A percentile compares a stretch with the other conserved stretches of the same genome.
These are phyloP conservation scores for Petunia hybrid DNA, from an alignment of 305 asterid species.

Conservation along the genomic window DNA sequence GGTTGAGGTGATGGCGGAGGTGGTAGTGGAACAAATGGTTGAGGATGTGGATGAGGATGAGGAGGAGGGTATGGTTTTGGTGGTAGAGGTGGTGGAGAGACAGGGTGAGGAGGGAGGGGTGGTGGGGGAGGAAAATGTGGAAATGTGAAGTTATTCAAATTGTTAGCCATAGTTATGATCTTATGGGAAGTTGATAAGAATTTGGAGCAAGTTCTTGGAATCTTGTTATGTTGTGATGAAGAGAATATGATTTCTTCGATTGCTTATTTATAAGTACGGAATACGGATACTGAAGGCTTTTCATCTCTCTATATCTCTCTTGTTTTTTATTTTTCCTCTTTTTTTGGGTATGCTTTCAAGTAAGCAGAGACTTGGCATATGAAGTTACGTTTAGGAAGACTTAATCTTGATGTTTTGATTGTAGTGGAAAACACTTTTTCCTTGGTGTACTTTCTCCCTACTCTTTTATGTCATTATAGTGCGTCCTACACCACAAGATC, in stretches of 20 bases:
- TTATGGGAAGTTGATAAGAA: not conserved
- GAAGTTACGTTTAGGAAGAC: not conserved
- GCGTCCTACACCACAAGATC: not conserved
- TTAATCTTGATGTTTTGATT: not conserved
- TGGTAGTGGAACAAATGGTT: not conserved
- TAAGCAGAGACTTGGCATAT: conserved; percentile 12
- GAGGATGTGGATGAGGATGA: not conserved
- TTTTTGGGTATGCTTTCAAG: conserved; percentile 13
- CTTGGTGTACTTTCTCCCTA: not conserved
- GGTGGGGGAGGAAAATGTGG: conserved; percentile 40
- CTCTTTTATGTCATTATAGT: not conserved
- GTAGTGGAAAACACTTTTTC: not conserved
- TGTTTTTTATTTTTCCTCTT: not conserved
- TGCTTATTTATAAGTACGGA: conserved; percentile 4
- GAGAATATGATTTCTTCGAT: not conserved
- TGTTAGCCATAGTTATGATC: not conserved
- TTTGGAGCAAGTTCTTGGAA: not conserved
- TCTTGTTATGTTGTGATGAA: conserved; percentile 12
- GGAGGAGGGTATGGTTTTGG: conserved; percentile 19
- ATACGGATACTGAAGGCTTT: not conserved
- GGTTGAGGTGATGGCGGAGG: conserved; percentile 32
- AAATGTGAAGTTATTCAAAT: conserved; percentile 19
- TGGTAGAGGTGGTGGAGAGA: not conserved
- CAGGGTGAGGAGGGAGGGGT: conserved; percentile 21
- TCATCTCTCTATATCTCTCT: not conserved